Evolutionary conservation across 2,329 filamentous ascomycete genomes (phyloP), one percentile per base, ranked within the genome.

Genomic region (Aspergillus sp.): DNA sequence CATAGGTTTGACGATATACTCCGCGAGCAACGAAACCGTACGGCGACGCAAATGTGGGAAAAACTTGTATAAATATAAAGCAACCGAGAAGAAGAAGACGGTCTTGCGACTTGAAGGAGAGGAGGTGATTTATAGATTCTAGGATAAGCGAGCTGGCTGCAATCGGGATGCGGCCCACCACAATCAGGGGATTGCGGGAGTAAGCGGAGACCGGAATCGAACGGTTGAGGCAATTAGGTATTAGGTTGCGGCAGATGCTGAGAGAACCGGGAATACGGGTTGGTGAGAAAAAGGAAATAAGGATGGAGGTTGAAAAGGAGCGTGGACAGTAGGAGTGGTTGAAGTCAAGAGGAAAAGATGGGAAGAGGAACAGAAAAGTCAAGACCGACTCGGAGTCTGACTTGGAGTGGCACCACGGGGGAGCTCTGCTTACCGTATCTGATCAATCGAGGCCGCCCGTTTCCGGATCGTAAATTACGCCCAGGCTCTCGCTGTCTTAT

Each of bases 111-210:
- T 20, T 19, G 30, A 30, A 52, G 49, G 54, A 56, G 48, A 42
- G 41, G 15, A 40, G 30, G 51, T 24, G 24, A 54, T 42, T 54
- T 53, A 50, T 47, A 49, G 51, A 41, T 42, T 41, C 41, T 45
- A 54, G 33, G 41, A 46, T 51, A 45, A 44, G 30, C 47, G 37
- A 56, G 44, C 17, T 44, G 46, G 45, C 37, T 24, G 46, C 45
- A 39, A 54, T 42, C 53, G 51, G 47, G 55, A 53, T 30, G 46
- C 42, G 60, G 56, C 48, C 60, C 58, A 58, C 61, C 56, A 57
- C 51, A 59, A 55, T 54, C 57, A 61, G 59, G 61, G 54, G 61
- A 56, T 54, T 51, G 48, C 56, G 51, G 59, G 40, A 50, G 50
- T 39, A 50, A 49, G 56, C 46, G 39, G 51, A 46, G 30, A 9